Conservation (phyloP, 371 early-diverging fungal species). For the Amoeboaphelidium protococcarum region DNA sequence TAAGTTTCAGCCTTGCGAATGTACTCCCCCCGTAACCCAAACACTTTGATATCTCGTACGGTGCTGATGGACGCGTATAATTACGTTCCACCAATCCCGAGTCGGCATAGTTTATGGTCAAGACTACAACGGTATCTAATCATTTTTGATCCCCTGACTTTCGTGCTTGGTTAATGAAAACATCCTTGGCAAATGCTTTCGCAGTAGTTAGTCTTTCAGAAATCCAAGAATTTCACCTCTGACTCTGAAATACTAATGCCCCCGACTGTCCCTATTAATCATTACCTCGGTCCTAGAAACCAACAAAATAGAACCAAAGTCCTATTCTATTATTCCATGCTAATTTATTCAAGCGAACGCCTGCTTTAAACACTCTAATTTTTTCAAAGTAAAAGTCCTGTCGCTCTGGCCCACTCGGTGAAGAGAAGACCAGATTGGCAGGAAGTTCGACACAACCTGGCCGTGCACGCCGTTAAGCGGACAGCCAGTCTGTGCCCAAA, state of each 20-base stretch:
- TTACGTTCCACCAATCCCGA: constrained; percentile 24
- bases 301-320: no score
- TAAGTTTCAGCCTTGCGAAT: no score
- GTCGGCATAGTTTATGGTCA: constrained; percentile 47
- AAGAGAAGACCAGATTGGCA: no score
- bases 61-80: no score
- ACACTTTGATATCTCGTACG: no score
- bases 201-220: constrained; percentile 18
- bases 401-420: constrained; percentile 73
- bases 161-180: constrained; percentile 41
- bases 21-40: no score
- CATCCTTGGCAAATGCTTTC: constrained; percentile 24
- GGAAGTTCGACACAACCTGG: no score
- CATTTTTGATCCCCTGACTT: constrained; percentile 43
- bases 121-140: constrained; percentile 46
- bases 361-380: constrained; percentile 31
- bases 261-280: no score
- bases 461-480: no score
- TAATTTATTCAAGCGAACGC: constrained; percentile 23
- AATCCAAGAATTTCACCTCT: constrained; percentile 42
- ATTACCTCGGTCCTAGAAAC: no score
- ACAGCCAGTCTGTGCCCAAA: no score
- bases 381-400: constrained; percentile 27
- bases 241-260: constrained; percentile 29
- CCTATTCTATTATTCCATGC: constrained; percentile 35